These are phyloP conservation scores for Aspergillus pseudoterreus DNA, from an alignment of 2,329 filamentous ascomycete species.

Conservation along the genomic window DNA sequence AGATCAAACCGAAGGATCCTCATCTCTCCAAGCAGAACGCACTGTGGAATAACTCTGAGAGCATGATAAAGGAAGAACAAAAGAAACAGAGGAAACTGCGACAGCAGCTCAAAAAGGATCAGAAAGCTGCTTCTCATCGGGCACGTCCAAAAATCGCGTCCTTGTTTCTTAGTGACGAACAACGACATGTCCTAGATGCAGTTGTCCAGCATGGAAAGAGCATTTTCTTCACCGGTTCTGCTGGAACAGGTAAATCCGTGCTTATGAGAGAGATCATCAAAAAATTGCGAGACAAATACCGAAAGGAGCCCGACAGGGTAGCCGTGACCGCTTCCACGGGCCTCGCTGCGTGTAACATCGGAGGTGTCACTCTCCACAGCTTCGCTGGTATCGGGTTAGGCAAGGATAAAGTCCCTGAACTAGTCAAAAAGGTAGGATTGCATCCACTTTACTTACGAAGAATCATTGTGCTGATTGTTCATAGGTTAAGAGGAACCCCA, in stretches of 20 bases:
- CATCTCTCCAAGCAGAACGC: constrained; percentile 42
- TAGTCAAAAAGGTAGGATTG: constrained; percentile 68
- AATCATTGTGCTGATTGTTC: constrained; percentile 12
- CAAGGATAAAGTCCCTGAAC: constrained; percentile 74
- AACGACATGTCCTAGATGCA: constrained; percentile 75
- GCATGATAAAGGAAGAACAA: constrained; percentile 72
- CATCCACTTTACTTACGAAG: background rate
- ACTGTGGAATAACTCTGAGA: constrained; percentile 71
- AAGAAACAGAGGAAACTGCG: constrained; percentile 72
- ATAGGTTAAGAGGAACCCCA: constrained; percentile 74
- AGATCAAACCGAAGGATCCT: constrained; percentile 41
- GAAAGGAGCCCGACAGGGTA: constrained; percentile 73
- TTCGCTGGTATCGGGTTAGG: constrained; percentile 94
- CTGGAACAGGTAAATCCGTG: constrained; percentile 94
- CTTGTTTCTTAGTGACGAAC: constrained; percentile 79
- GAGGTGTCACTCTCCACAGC: constrained; percentile 91
- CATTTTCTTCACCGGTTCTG: constrained; percentile 96
- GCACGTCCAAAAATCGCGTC: constrained; percentile 43
- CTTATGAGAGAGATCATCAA: constrained; percentile 88
- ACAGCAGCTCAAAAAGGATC: constrained; percentile 54
- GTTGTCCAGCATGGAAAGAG: constrained; percentile 78
- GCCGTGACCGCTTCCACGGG: constrained; percentile 95
- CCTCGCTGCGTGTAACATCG: constrained; percentile 93
- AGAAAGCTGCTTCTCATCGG: constrained; percentile 31
- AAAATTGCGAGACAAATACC: constrained; percentile 72